Percentiles rank a stretch among this genome's conserved stretches.
Evolutionary conservation across 2,329 filamentous ascomycete species (phyloP).

Genomic region (Raffaelea albimanens): DNA sequence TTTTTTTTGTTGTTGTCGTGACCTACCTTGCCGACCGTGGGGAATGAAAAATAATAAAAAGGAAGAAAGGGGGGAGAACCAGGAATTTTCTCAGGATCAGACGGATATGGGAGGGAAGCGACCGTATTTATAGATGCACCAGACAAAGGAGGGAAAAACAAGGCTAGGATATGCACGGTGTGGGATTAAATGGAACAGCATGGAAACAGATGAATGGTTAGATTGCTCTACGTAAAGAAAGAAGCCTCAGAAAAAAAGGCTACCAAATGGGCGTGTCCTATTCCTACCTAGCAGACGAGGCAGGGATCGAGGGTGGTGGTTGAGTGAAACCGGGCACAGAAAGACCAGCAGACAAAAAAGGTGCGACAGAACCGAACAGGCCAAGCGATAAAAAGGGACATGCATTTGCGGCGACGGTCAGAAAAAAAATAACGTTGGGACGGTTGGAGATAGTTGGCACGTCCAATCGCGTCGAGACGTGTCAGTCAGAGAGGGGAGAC

Average conservation of each 20-base stretch:
- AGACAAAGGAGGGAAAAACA: neutral
- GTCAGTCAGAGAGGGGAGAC: neutral
- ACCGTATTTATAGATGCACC: neutral
- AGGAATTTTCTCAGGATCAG: neutral
- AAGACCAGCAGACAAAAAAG: neutral
- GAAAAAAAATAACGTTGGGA: neutral
- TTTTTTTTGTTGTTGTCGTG: too few relatives aligned
- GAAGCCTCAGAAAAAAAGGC: neutral
- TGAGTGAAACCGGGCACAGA: neutral
- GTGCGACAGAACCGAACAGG: neutral
- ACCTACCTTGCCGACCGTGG: too few relatives aligned
- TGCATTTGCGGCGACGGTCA: neutral
- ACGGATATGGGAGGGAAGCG: neutral
- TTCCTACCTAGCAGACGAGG: neutral
- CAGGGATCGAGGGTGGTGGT: neutral
- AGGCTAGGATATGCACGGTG: neutral
- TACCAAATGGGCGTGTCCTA: neutral
- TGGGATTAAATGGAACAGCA: neutral
- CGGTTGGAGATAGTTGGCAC: neutral
- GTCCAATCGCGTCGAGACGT: neutral
- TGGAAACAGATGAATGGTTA: neutral
- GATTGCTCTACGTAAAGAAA: neutral
- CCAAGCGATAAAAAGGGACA: neutral
- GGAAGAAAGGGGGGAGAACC: too few relatives aligned
- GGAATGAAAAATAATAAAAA: too few relatives aligned